phyloP scores from a whole-genome alignment of 192 early-diverging fungal genomes.

The Linnemannia hyalina region DNA sequence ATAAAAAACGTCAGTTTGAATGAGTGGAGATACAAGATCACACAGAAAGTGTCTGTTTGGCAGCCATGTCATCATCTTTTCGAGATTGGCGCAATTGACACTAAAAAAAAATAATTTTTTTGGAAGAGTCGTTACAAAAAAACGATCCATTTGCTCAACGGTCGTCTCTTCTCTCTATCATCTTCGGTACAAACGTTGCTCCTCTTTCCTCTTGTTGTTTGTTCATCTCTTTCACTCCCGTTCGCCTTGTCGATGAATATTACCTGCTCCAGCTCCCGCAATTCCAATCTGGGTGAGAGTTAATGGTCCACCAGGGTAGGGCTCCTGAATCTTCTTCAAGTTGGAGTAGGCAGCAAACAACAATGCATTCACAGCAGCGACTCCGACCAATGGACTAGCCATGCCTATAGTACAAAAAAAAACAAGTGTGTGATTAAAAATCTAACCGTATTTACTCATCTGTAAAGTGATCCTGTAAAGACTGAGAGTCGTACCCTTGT shows the following conservation, averaged over 20 bases:
- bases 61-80: slow-evolving; percentile 9
- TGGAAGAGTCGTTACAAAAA: not conserved
- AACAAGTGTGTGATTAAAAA: not conserved
- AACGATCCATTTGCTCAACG: not conserved
- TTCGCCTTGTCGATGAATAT: not conserved
- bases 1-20: not conserved
- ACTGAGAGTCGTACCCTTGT: slow-evolving; percentile 70
- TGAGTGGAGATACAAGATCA: not conserved
- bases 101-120: not conserved
- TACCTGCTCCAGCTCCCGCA: slow-evolving; percentile 90
- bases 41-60: not conserved
- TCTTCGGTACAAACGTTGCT: not conserved
- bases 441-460: not conserved
- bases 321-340: slow-evolving; percentile 68
- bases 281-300: slow-evolving; percentile 79
- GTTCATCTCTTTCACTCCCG: not conserved
- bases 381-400: slow-evolving; percentile 85
- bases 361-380: slow-evolving; percentile 88
- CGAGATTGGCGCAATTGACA: slow-evolving; percentile 8
- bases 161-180: not conserved
- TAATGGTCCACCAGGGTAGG: slow-evolving; percentile 62
- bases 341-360: slow-evolving; percentile 87
- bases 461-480: not conserved
- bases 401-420: slow-evolving; percentile 62
- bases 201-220: not conserved